Base-by-base conservation (phyloP, 2,329 filamentous ascomycete genomes). In the Leptographium lundbergii region DNA sequence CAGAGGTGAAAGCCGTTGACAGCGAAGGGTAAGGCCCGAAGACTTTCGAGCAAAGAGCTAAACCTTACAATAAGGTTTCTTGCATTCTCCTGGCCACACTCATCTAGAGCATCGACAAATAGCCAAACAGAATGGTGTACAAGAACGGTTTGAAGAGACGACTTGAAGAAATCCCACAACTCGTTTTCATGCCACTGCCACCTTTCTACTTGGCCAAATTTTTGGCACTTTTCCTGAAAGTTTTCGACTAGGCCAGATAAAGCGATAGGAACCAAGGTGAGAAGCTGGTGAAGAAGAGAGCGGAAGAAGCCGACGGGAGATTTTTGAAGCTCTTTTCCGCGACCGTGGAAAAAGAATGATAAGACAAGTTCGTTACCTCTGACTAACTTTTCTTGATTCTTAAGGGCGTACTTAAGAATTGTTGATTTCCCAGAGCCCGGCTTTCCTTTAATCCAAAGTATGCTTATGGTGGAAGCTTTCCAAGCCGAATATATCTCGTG, bases 401-500 rank as follows among this genome's bases (percentile, higher is more conserved):
- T 61, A 10, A 74, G 64, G 0, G 72, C 27, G 59, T 68, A 65
- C 34, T 64, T 64, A 42, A 76, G 64, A 32, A 75, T 60, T 2
- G 72, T 59, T 2, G 57, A 59, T n/a, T 59, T 59, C 24, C 57
- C 57, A 6, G 57, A 59, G 6, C 57, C 57, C 73, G 73, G 72
- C 27, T 74, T 72, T 1, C 73, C 73, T 48, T 70, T 70, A 29
- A 75, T 69, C 71, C 70, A 74, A 5, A 74, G 69, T 0, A 75
- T 11, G 1, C 63, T 65, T 34, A 22, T 39, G 6, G 54, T 24
- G 24, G 11, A 25, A 4, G 9, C 22, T 9, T 42, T 17, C 54
- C 54, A 55, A 4, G n/a, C 19, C 10, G 27, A 17, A 42, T 48
- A 57, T 6, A 2, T 48, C 4, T 47, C 19, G 14, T 55, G 34